Evolutionary conservation across 2,329 filamentous ascomycete species (phyloP).

Genomic region (Neoscytalidium dimidiatum): DNA sequence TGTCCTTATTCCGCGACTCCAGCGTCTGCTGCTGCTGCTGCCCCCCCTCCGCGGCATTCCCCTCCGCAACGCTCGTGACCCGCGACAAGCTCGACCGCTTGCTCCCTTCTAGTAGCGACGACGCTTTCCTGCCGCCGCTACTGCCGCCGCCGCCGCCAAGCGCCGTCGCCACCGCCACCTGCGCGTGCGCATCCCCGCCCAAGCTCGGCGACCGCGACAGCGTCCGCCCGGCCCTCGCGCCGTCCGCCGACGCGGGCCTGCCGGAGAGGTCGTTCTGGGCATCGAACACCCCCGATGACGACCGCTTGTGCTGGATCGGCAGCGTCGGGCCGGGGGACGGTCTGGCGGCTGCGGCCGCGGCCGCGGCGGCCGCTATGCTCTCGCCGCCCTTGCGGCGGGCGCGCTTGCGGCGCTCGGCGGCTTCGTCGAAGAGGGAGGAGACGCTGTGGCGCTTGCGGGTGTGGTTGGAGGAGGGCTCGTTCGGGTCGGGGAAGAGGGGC

Average conservation of each 20-base stretch:
- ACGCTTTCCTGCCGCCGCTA: neutral
- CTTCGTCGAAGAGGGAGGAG: constrained; percentile 50
- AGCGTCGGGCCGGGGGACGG: neutral
- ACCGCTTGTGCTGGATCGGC: neutral
- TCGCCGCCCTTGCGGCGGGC: constrained; percentile 46
- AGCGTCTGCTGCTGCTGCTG: constrained; percentile 24
- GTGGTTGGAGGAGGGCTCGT: constrained; percentile 18
- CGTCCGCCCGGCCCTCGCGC: neutral
- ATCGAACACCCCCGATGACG: neutral
- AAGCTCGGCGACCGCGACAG: constrained; percentile 17
- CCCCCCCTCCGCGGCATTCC: constrained; percentile 6
- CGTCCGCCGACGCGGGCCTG: constrained; percentile 27
- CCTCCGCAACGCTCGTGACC: constrained; percentile 33
- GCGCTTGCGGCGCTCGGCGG: constrained; percentile 44
- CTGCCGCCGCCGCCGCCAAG: too few species aligned
- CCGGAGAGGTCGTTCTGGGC: neutral
- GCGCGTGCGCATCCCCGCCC: neutral
- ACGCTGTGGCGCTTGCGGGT: constrained; percentile 45
- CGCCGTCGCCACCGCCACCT: too few species aligned
- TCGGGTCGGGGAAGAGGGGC: constrained; percentile 23
- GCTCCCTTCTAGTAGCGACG: too few species aligned
- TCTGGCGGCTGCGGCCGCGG: constrained; percentile 29
- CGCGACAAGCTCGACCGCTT: constrained; percentile 28
- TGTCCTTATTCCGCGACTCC: constrained; percentile 51
- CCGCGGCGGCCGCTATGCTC: constrained; percentile 45